Conservation (phyloP, 768 basidiomycete species). For the Rhizopogon salebrosus region DNA sequence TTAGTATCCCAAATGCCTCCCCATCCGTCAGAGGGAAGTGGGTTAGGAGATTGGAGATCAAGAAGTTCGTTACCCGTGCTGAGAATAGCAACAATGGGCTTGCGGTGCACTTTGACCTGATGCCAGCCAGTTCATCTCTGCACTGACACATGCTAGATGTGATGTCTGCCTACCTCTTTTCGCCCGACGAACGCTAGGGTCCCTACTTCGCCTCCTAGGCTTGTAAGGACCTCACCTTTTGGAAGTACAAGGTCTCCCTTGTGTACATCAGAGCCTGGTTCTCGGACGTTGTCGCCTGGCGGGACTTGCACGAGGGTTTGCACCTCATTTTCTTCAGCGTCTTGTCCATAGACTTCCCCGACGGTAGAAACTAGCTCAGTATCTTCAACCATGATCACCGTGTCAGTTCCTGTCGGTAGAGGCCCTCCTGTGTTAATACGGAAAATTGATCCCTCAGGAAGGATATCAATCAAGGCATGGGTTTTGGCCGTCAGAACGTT, state of each 20-base stretch:
- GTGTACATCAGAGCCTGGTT: constrained; percentile 68
- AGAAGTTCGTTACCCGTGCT: constrained; percentile 85
- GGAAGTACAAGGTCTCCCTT: constrained; percentile 63
- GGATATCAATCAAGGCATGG: constrained; percentile 19
- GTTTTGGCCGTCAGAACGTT: constrained; percentile 57
- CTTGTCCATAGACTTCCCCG: constrained; percentile 30
- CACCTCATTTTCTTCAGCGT: constrained; percentile 67
- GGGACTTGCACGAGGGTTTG: constrained; percentile 60
- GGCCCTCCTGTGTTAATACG: constrained; percentile 87
- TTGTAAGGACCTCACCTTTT: constrained; percentile 54
- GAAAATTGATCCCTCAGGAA: constrained; percentile 42
- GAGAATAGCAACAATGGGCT: constrained; percentile 73
- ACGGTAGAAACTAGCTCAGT: constrained; percentile 63
- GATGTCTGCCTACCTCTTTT: constrained; percentile 44
- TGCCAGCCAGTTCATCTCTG: neutral
- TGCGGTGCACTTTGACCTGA: constrained; percentile 65
- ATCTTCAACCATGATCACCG: constrained; percentile 93
- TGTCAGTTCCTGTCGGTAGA: constrained; percentile 66
- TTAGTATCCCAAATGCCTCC: constrained; percentile 84
- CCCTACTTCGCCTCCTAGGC: constrained; percentile 78
- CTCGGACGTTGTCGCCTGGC: constrained; percentile 65
- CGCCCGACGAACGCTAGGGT: constrained; percentile 76
- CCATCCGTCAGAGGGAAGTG: constrained; percentile 41
- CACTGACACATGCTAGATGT: neutral
- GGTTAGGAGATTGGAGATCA: constrained; percentile 47